These are phyloP conservation scores for Penicillium canescens DNA, from an alignment of 495 filamentous ascomycete genomes.

Conservation along the genomic window DNA sequence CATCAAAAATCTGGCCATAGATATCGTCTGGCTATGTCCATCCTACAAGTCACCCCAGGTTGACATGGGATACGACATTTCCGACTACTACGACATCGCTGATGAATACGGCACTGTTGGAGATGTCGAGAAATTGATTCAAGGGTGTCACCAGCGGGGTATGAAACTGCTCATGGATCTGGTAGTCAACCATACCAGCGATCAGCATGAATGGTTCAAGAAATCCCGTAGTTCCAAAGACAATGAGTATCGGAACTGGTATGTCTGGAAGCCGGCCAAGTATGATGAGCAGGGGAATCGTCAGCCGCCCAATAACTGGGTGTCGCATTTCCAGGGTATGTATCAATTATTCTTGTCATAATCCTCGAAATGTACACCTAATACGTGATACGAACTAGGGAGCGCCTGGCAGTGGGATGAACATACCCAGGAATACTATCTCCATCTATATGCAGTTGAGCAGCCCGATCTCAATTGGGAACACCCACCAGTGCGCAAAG, in stretches of 20 bases:
- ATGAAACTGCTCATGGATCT: constrained; percentile 76
- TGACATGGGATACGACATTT: constrained; percentile 67
- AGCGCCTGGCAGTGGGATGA: constrained; percentile 69
- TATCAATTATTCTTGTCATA: background rate
- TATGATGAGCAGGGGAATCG: constrained; percentile 59
- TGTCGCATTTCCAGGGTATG: constrained; percentile 55
- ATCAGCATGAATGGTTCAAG: constrained; percentile 75
- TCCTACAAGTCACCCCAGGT: constrained; percentile 66
- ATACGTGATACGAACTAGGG: constrained; percentile 24
- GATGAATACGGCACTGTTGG: constrained; percentile 60
- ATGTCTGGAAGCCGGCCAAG: constrained; percentile 67
- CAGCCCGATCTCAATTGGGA: constrained; percentile 82
- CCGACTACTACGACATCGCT: constrained; percentile 65
- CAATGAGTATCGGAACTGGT: constrained; percentile 66
- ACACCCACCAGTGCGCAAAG: constrained; percentile 56
- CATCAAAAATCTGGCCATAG: constrained; percentile 60
- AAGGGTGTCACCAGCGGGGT: constrained; percentile 52
- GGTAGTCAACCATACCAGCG: constrained; percentile 79
- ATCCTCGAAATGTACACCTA: background rate
- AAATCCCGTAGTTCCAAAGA: constrained; percentile 61
- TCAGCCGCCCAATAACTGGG: constrained; percentile 72
- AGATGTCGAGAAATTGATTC: constrained; percentile 65
- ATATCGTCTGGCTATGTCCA: constrained; percentile 70
- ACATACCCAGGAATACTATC: constrained; percentile 64
- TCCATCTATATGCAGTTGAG: constrained; percentile 63